Evolutionary conservation across 2,329 filamentous ascomycete species (phyloP).

Genomic region (Colletotrichum viniferum): DNA sequence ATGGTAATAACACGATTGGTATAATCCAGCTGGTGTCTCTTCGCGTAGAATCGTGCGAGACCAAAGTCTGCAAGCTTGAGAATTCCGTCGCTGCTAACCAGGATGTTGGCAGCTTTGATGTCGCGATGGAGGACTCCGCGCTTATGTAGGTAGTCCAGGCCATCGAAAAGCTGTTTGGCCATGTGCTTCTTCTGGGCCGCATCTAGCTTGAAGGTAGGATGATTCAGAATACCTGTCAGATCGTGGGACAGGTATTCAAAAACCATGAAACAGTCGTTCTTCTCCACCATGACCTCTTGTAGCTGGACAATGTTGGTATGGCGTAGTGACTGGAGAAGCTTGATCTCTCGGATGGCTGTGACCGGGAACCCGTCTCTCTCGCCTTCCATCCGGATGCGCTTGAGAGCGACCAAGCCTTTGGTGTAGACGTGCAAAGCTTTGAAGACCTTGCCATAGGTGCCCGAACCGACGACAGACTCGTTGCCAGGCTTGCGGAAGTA

Average conservation of each 20-base stretch:
- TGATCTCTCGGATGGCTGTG: constrained; percentile 89
- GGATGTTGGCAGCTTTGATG: constrained; percentile 97
- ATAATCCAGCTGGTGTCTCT: constrained; percentile 89
- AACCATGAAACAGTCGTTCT: constrained; percentile 99
- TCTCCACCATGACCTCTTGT: constrained; percentile 96
- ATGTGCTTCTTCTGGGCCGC: constrained; percentile 90
- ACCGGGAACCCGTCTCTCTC: constrained; percentile 91
- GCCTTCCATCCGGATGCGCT: constrained; percentile 92
- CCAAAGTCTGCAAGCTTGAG: constrained; percentile 97
- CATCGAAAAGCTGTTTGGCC: constrained; percentile 90
- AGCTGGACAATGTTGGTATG: constrained; percentile 84
- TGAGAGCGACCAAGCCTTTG: constrained; percentile 80
- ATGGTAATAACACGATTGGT: constrained; percentile 99
- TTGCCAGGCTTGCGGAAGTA: constrained; percentile 97
- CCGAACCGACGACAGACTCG: constrained; percentile 93
- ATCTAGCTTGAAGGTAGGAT: constrained; percentile 87
- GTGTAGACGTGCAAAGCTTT: constrained; percentile 95
- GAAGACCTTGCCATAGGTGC: constrained; percentile 95
- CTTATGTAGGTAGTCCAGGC: constrained; percentile 89
- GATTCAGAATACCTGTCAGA: constrained; percentile 91
- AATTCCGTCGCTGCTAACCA: constrained; percentile 87
- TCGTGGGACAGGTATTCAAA: constrained; percentile 98
- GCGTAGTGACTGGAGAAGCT: constrained; percentile 83
- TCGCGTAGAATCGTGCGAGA: constrained; percentile 93
- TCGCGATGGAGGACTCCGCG: constrained; percentile 95